Evolutionary conservation across 2,329 filamentous ascomycete species (phyloP).

Genomic region (Claviceps fusiformis): DNA sequence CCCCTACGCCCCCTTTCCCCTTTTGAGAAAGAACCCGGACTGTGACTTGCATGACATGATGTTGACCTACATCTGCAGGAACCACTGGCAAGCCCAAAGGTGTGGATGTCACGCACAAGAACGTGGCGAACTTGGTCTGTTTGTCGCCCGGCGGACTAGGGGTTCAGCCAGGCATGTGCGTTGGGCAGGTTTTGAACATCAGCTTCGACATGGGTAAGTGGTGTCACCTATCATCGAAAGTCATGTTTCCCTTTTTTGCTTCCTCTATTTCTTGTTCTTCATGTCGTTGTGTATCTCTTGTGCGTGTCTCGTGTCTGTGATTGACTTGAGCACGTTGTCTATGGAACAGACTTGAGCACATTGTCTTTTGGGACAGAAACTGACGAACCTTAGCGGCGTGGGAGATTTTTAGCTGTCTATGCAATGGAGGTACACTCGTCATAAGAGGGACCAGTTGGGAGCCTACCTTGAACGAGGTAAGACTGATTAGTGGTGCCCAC

Average conservation of each 20-base stretch:
- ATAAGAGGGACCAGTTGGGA: conserved; percentile 37
- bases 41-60: not conserved
- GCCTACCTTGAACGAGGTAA: conserved; percentile 29
- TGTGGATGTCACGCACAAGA: conserved; percentile 41
- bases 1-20: not conserved
- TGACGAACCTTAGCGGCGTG: conserved; percentile 34
- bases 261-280: not conserved
- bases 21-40: not conserved
- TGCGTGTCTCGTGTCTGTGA: no score
- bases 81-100: conserved; percentile 46
- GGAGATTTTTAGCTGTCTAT: conserved; percentile 44
- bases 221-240: not conserved
- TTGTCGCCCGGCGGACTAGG: conserved; percentile 36
- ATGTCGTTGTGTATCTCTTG: not conserved
- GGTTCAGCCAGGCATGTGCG: conserved; percentile 34
- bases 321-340: not conserved
- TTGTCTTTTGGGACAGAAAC: not conserved
- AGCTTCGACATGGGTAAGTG: conserved; percentile 47
- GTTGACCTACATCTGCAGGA: conserved; percentile 13
- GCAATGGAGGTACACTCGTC: conserved; percentile 43
- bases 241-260: not conserved
- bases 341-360: not conserved
- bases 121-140: conserved; percentile 40
- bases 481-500: conserved; percentile 4
- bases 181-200: conserved; percentile 43